Conservation (phyloP, 768 basidiomycete genomes). For the Boletus reticuloceps region DNA sequence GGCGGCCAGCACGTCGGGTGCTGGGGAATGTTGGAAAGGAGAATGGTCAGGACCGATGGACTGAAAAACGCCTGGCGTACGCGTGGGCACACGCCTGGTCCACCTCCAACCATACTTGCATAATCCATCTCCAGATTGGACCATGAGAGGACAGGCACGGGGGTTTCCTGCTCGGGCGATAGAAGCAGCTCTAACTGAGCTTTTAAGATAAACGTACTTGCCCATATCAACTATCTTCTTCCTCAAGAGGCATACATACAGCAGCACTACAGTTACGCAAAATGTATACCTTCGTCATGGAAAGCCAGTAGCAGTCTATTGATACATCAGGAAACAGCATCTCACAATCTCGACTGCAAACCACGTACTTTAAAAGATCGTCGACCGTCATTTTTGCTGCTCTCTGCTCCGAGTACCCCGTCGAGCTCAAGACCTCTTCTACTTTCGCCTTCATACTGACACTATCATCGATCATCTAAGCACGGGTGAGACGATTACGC, state of each 20-base stretch:
- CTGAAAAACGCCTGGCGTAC: no score
- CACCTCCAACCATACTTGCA: no score
- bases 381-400: conserved; percentile 94
- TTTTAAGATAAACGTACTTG: background rate
- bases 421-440: conserved; percentile 69
- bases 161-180: background rate
- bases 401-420: conserved; percentile 71
- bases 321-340: background rate
- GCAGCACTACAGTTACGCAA: conserved; percentile 40
- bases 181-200: background rate
- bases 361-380: conserved; percentile 79
- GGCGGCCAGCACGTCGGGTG: no score
- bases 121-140: no score
- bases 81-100: no score
- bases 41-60: no score
- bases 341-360: background rate
- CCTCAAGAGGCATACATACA: background rate
- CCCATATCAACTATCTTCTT: no score
- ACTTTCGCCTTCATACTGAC: conserved; percentile 67
- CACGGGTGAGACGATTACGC: background rate
- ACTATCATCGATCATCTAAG: conserved; percentile 66
- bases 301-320: conserved; percentile 69
- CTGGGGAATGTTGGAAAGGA: no score
- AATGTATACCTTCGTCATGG: conserved; percentile 72
- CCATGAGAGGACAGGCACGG: no score